These are phyloP conservation scores for Dalbergia oliveri DNA, from an alignment of 306 rosid species.

Conservation along the genomic window DNA sequence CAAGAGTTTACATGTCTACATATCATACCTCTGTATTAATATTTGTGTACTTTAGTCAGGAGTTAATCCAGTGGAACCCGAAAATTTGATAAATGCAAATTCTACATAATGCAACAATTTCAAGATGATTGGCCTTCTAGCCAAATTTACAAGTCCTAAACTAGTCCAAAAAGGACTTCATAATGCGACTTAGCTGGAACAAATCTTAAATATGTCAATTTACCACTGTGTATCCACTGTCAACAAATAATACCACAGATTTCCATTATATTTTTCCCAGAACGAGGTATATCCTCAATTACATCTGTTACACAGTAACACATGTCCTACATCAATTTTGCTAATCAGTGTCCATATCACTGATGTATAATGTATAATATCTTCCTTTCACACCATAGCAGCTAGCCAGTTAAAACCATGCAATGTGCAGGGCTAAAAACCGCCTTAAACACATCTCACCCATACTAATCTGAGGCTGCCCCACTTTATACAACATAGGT, in stretches of 20 bases:
- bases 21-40: no score
- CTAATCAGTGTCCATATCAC: not conserved
- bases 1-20: no score
- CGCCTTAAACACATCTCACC: conserved; percentile 7
- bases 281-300: not conserved
- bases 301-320: not conserved
- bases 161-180: no score
- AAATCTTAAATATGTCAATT: no score
- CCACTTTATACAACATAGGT: not conserved
- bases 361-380: not conserved
- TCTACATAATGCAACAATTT: no score
- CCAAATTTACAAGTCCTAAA: no score
- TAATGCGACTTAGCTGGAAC: no score
- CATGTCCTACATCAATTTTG: conserved; percentile 3
- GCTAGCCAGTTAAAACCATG: conserved; percentile 15
- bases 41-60: no score
- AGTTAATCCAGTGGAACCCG: no score
- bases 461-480: not conserved
- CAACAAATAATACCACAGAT: not conserved
- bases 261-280: not conserved
- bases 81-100: no score
- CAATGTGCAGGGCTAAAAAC: not conserved
- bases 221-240: no score
- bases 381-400: conserved; percentile 4
- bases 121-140: no score